These are phyloP conservation scores for Candida quercuum DNA, from an alignment of 805 yeast species.

Conservation along the genomic window DNA sequence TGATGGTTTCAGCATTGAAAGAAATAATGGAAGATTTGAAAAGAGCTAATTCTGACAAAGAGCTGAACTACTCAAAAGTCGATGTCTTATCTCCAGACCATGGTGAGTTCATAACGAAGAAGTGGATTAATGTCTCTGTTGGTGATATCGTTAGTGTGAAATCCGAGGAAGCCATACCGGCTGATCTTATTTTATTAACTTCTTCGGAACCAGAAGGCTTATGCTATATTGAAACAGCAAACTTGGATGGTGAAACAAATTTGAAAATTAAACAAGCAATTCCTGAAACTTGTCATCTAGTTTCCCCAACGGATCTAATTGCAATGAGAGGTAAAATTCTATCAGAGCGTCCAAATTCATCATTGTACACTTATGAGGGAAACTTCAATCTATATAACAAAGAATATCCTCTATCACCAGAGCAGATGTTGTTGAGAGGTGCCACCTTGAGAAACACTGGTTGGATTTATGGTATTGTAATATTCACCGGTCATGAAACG, in stretches of 20 bases:
- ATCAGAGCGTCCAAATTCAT: conserved; percentile 92
- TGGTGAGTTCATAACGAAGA: conserved; percentile 58
- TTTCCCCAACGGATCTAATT: conserved; percentile 57
- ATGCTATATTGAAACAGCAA: conserved; percentile 96
- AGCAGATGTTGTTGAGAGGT: conserved; percentile 88
- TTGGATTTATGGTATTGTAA: conserved; percentile 91
- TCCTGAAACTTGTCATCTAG: conserved; percentile 68
- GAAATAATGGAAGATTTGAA: conserved; percentile 89
- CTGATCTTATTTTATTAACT: conserved; percentile 77
- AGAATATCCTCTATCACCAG: conserved; percentile 76
- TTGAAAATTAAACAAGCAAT: conserved; percentile 88
- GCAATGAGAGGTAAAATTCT: conserved; percentile 52
- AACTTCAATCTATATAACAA: conserved; percentile 53
- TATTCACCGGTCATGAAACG: conserved; percentile 98
- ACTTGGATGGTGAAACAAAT: conserved; percentile 96
- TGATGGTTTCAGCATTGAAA: conserved; percentile 86
- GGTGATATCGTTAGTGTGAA: conserved; percentile 86
- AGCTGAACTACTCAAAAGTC: conserved; percentile 74
- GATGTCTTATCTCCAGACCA: conserved; percentile 49
- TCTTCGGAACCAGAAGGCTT: conserved; percentile 98
- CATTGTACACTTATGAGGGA: conserved; percentile 93
- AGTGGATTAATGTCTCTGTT: conserved; percentile 85
- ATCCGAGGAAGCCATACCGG: conserved; percentile 90
- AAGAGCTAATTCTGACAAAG: conserved; percentile 83
- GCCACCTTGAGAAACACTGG: conserved; percentile 92